Evolutionary conservation across 2,329 filamentous ascomycete species (phyloP).

Genomic region (Sarocladium kiliense): DNA sequence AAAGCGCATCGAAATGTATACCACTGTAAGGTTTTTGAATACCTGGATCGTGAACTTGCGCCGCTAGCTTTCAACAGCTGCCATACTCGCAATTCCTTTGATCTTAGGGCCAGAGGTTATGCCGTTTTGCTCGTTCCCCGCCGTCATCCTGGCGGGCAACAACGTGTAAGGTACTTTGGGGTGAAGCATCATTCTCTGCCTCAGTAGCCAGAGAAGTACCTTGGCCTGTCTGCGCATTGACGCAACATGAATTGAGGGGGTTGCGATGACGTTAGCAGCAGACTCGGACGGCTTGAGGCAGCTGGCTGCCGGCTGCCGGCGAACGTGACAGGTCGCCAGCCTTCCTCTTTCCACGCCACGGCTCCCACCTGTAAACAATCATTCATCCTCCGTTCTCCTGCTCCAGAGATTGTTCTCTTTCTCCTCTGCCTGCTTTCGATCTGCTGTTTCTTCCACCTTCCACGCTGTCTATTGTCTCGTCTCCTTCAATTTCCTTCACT

Average conservation of each 20-base stretch:
- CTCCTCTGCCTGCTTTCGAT: neutral
- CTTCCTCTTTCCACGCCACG: neutral
- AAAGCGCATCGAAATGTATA: conserved; percentile 32
- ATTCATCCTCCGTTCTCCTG: neutral
- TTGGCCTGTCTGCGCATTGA: too few species aligned
- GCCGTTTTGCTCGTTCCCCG: too few species aligned
- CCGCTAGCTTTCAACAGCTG: too few species aligned
- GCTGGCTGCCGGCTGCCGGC: neutral
- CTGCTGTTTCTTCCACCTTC: neutral
- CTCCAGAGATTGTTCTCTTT: neutral
- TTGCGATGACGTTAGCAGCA: too few species aligned
- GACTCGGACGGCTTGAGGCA: neutral
- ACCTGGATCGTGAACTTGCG: too few species aligned
- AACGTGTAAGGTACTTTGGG: too few species aligned
- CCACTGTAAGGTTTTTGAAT: conserved; percentile 27
- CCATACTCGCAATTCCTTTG: too few species aligned
- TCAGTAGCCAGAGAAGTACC: too few species aligned
- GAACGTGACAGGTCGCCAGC: neutral
- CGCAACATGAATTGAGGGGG: too few species aligned
- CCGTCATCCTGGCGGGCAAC: too few species aligned
- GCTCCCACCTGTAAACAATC: neutral
- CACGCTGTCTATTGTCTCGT: neutral
- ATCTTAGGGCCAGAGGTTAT: too few species aligned
- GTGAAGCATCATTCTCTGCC: too few species aligned
- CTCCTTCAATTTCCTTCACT: neutral